phyloP scores from a whole-genome alignment of 257 asterid species.

The Solanum paucissectum region DNA sequence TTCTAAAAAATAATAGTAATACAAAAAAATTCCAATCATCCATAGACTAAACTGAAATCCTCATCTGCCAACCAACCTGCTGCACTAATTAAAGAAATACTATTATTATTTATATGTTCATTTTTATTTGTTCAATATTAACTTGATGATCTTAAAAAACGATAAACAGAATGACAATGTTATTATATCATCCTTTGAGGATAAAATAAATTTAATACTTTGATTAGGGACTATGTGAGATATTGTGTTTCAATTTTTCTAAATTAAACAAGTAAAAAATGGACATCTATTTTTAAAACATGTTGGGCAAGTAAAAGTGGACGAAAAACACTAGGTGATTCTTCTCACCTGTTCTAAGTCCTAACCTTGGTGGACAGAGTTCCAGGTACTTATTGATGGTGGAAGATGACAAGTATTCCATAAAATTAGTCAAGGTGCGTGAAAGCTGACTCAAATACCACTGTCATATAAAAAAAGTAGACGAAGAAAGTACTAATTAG shows the following conservation, averaged over 20 bases:
- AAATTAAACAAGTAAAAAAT: background rate
- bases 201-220: background rate
- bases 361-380: background rate
- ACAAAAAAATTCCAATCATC: background rate
- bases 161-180: background rate
- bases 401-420: no score
- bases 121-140: no score
- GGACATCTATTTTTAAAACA: background rate
- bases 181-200: background rate
- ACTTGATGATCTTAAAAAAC: background rate
- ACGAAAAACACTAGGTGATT: fast-evolving
- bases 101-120: no score
- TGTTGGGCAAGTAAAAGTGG: no score
- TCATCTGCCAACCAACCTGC: background rate
- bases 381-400: fast-evolving
- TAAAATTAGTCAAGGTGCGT: fast-evolving
- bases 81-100: background rate
- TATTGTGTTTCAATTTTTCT: background rate
- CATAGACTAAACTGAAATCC: background rate
- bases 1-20: background rate
- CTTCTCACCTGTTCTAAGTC: background rate
- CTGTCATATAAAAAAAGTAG: no score
- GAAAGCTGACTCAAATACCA: background rate
- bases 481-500: background rate
- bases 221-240: background rate